Base-by-base conservation (phyloP, 148 eudicot species). In the Cornus florida region DNA sequence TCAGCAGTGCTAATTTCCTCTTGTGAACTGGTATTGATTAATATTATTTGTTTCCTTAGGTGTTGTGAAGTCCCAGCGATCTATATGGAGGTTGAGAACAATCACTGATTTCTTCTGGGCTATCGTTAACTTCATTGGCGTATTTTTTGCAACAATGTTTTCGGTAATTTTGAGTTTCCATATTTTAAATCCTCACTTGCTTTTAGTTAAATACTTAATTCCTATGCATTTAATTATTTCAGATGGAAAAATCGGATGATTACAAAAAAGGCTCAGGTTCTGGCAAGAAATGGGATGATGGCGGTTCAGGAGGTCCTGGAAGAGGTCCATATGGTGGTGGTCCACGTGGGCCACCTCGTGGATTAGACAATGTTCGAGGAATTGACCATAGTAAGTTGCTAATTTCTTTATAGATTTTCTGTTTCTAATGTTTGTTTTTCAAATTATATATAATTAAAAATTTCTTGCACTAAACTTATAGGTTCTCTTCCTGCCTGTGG, bases 271-370 rank as follows among this genome's bases (percentile, higher is more conserved):
- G 91, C 38, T 90, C 89, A 14, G 97, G 92, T 72, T 83, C 91
- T 12, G 83, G 91, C 83, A 95, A 92, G 86, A 95, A 95, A 89
- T 93, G 99, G 99, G 99, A 88, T 71, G 97, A 92, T 78, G 99
- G 99, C 67, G 97, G 97, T 65, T 93, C 96, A 10, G 96, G 96
- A 70, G 98, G 94, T 23, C 91, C 89, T 72, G 98, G 96, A 83
- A 85, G 87, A 16, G 98, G 97, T 75, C 98, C 98, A 60, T 88
- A 86, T 84, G 97, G 94, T 41, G 93, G 98, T 56, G 98, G 94
- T 80, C 97, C 97, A 72, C 95, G 92, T 60, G 91, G 99, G 67
- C 97, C 94, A 28, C 97, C 96, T 38, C 92, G 98, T 77, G 99
- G 99, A 65, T 12, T 95, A 81, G 89, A 91, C 75, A 93, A 93